Base-by-base conservation (phyloP, 306 rosid species). In the Pterocarpus santalinus region DNA sequence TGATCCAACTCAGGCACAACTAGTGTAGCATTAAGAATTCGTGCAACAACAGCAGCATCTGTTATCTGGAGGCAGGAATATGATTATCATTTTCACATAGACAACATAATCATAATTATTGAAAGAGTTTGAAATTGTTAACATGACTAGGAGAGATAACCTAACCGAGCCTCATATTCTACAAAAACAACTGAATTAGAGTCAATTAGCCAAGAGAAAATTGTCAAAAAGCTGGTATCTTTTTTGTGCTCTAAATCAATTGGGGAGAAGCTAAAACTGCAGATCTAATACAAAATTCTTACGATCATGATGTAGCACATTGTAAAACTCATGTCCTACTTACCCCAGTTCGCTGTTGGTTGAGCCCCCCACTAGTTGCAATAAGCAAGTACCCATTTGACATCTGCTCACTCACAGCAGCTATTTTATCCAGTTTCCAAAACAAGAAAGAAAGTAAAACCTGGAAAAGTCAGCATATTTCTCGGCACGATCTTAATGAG, bases 1-100 rank as follows among this genome's bases (percentile, higher is more conserved):
- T 92, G 99, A 88, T 96, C 99, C 88, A 96, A 89, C 89, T 93
- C 94, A 47, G 99, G 99, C 49, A 96, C 97, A 55, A 96, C 99
- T 38, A 96, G 86, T 7, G 99, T 96, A 44, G 99, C 99, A 81
- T 96, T 96, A 69, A 96, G 94, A 89, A 96, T 96, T 32, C 97
- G 92, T 3, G 99, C 99, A 81, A 90, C 98, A 72, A 91, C 92
- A 36, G 93, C 99, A 14, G 99, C 99, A 85, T 96, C 99, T 62
- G 99, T 96, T 86, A 96, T 96, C 99, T 96, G 92, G 72, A 75
- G 16, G 79, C 75, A 81, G 33, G 72, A 85, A 60, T 80, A n/a
- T 22, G 58, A 78, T 72, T 34, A 39, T 78, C 89, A 85, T 77
- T 80, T 83, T 32, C 76, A 63, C 43, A 12, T 30, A 61, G 81